A percentile compares a stretch with the other conserved stretches of the same genome.
Conservation (phyloP, 1,284 basidiomycete genomes). For the Microstroma glucosiphilum region DNA sequence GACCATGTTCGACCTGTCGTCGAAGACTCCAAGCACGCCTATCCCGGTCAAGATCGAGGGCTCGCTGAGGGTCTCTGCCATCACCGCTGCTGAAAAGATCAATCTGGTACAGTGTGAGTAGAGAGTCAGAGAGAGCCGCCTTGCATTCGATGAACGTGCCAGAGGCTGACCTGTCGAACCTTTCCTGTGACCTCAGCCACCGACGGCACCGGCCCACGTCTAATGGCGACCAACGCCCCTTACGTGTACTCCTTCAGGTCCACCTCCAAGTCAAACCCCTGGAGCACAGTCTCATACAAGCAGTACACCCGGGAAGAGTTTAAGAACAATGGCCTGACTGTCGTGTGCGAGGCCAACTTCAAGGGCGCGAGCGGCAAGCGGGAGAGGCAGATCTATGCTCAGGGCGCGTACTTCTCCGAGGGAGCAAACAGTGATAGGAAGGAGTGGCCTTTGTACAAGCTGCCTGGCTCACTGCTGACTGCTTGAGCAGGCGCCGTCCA, state of each 20-base stretch:
- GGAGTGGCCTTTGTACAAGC: constrained; percentile 30
- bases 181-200: background rate
- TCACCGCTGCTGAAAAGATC: constrained; percentile 36
- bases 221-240: constrained; percentile 44
- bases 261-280: constrained; percentile 20
- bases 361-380: constrained; percentile 17
- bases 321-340: constrained; percentile 35
- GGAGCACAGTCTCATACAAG: constrained; percentile 29
- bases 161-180: too few species aligned
- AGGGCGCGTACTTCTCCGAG: constrained; percentile 45
- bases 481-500: background rate
- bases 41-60: constrained; percentile 31
- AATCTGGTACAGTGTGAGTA: constrained; percentile 16
- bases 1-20: constrained; percentile 27
- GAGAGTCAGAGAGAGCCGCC: background rate
- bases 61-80: constrained; percentile 25
- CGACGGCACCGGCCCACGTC: constrained; percentile 13
- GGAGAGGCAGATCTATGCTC: constrained; percentile 32
- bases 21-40: constrained; percentile 19
- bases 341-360: constrained; percentile 35
- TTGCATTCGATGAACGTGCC: too few species aligned
- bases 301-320: constrained; percentile 30
- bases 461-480: constrained; percentile 20
- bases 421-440: constrained; percentile 34
- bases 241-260: constrained; percentile 35